Base-by-base conservation (phyloP, 441 rosid species). In the Populus hybrid region DNA sequence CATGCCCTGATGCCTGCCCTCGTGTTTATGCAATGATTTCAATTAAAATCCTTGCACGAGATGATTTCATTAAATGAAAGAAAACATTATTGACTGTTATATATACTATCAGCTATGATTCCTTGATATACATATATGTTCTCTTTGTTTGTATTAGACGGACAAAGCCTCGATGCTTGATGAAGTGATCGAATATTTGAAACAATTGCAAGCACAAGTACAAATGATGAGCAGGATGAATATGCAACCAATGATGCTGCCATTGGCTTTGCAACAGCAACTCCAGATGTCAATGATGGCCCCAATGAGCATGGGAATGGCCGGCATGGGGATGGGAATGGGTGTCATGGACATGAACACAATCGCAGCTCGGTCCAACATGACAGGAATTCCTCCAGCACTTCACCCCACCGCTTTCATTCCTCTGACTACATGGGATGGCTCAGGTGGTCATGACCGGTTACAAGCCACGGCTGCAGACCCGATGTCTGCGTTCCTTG, bases 161-260 rank as follows among this genome's bases (percentile, higher is more conserved):
- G 99, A 95, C 80, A 95, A 95, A 75, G 99, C 99, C 14, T 95
- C 99, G 3, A 94, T 95, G 93, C 88, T 95, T 40, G 99, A 94
- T 79, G 99, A 95, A 85, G 99, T 94, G 81, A 95, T 95, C n/a
- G 99, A 95, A 67, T 94, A 95, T 77, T 77, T 95, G 84, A 95
- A 95, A 76, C 98, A 92, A 78, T 81, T 94, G 34, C 99, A 95
- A 90, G 92, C 94, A 10, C 98, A 95, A 82, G 90, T 92, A 36
- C 88, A 90, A 50, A 88, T 92, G 93, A 89, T 94, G 90, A 87
- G 84, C 77, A 87, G 94, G 83, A 89, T 91, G 88, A 94, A 82
- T 83, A 80, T 94, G 70, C 89, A 90, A 61, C 91, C 86, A 26
- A 84, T 92, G 93, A 90, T 92, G 93, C 68, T 92, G 81, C 97